These are phyloP conservation scores for Cryphonectria nitschkei DNA, from an alignment of 2,329 filamentous ascomycete genomes.

Conservation along the genomic window DNA sequence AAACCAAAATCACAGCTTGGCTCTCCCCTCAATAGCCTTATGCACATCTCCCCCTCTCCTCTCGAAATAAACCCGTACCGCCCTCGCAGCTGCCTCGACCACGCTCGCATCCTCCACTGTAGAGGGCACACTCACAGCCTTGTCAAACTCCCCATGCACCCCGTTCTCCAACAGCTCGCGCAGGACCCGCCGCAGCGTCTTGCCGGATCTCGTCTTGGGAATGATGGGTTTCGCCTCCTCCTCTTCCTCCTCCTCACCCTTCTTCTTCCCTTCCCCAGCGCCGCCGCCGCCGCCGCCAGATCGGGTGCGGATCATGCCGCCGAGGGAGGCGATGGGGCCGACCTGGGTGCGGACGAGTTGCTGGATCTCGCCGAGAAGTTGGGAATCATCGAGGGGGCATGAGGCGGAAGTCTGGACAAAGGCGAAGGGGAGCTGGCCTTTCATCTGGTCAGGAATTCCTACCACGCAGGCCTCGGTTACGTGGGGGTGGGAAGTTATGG, in stretches of 20 bases:
- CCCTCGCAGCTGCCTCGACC: constrained; percentile 72
- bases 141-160: constrained; percentile 72
- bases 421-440: constrained; percentile 90
- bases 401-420: constrained; percentile 65
- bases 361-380: constrained; percentile 67
- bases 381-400: constrained; percentile 53
- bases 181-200: constrained; percentile 82
- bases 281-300: constrained; percentile 57
- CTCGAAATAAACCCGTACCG: constrained; percentile 77
- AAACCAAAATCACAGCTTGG: constrained; percentile 45
- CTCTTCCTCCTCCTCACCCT: too few relatives aligned
- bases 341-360: constrained; percentile 76
- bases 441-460: constrained; percentile 81
- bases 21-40: constrained; percentile 49
- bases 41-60: constrained; percentile 49
- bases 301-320: constrained; percentile 73
- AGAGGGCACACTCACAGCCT: constrained; percentile 73
- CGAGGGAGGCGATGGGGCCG: constrained; percentile 82
- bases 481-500: constrained; percentile 76
- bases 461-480: constrained; percentile 87
- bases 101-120: constrained; percentile 83
- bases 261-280: too few relatives aligned
- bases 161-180: constrained; percentile 84
- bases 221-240: constrained; percentile 61
- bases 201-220: constrained; percentile 89